phyloP scores from a whole-genome alignment of 495 filamentous ascomycete species.

The Neurospora sp. region DNA sequence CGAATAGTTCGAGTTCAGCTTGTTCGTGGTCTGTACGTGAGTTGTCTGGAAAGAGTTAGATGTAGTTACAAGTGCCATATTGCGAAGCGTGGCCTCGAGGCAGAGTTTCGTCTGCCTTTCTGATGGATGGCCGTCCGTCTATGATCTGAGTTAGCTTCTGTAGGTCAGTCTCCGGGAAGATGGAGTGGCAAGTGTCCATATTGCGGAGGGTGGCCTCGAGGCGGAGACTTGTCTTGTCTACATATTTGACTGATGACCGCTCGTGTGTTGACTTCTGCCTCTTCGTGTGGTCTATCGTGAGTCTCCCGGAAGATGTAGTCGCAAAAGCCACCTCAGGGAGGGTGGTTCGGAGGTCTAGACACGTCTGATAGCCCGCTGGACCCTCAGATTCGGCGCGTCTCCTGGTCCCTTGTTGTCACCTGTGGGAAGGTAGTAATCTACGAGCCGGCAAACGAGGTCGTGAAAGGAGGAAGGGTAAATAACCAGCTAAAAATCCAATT shows the following conservation, averaged over 20 bases:
- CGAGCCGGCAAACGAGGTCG: too few relatives aligned
- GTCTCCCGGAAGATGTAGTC: neutral
- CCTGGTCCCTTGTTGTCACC: neutral
- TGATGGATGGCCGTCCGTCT: neutral
- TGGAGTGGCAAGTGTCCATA: neutral
- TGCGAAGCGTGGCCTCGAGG: neutral
- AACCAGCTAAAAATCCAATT: too few relatives aligned
- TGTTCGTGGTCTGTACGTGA: neutral
- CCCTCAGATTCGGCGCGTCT: neutral
- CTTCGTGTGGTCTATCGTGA: neutral
- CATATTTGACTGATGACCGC: neutral
- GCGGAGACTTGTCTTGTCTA: neutral
- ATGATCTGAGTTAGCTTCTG: neutral
- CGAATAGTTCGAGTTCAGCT: neutral
- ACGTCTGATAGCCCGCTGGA: neutral
- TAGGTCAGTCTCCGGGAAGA: neutral
- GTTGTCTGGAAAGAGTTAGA: neutral
- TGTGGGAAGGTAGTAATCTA: too few relatives aligned
- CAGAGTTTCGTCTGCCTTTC: neutral
- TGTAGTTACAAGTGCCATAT: neutral
- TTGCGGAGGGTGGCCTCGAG: neutral
- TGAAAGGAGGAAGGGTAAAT: too few relatives aligned
- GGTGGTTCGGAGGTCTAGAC: neutral
- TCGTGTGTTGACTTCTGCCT: neutral
- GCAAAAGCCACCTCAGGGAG: neutral